Conservation (phyloP, 305 asterid species). For the Caryopteris hybrid region DNA sequence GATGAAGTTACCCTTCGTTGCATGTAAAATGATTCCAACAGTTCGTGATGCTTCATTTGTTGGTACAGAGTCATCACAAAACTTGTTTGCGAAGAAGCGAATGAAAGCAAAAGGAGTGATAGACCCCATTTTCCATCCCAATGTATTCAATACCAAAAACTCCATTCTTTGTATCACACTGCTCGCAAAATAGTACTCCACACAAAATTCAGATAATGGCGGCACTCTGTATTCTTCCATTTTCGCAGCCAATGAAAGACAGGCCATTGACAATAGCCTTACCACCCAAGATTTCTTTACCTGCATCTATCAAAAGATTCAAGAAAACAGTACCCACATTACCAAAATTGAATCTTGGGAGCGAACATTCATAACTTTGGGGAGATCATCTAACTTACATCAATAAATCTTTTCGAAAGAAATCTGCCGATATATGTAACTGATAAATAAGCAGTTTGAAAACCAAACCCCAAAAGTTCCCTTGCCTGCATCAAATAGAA, state of each 20-base stretch:
- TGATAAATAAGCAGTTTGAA: conserved; percentile 39
- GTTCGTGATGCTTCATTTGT: conserved; percentile 18
- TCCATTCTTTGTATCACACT: conserved; percentile 49
- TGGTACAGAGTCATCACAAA: conserved; percentile 14
- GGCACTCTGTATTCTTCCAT: conserved; percentile 52
- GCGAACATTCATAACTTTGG: background rate
- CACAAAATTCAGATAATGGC: conserved; percentile 36
- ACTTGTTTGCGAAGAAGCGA: conserved; percentile 36
- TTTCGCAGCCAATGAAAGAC: conserved; percentile 68
- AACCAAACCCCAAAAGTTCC: conserved; percentile 28
- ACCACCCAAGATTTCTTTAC: conserved; percentile 41
- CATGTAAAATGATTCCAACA: conserved; percentile 23
- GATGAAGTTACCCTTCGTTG: conserved; percentile 41
- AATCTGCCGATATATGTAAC: conserved; percentile 43
- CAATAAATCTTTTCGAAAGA: conserved; percentile 33
- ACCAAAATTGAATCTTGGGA: background rate
- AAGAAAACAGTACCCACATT: background rate
- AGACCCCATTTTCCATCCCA: conserved; percentile 58
- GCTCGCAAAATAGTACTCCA: conserved; percentile 35
- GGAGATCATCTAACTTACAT: conserved; percentile 21
- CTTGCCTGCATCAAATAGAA: conserved; percentile 48
- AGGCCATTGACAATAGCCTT: conserved; percentile 43
- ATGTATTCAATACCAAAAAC: conserved; percentile 41
- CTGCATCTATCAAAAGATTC: conserved; percentile 24
- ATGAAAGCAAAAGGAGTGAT: conserved; percentile 53